Evolutionary conservation across 1,139 yeast genomes (phyloP).

Genomic region (Pichia sp.): DNA sequence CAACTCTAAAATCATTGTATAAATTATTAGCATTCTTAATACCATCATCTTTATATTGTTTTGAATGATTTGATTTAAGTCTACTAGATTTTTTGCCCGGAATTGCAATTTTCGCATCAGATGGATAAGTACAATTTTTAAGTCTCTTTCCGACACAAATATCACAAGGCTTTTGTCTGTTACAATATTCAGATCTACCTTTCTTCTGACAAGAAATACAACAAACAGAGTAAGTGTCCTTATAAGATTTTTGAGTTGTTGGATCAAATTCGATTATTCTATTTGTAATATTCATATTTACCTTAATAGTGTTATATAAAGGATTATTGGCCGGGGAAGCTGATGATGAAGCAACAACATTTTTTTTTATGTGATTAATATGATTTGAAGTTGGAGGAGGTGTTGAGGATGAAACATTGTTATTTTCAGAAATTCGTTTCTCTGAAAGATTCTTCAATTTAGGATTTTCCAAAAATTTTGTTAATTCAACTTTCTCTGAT

Average conservation of each 20-base stretch:
- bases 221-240: constrained; percentile 9
- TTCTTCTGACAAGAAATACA: constrained; percentile 17
- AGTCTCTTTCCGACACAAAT: constrained; percentile 14
- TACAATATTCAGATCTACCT: constrained; percentile 13
- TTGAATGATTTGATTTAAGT: neutral
- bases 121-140: constrained; percentile 16
- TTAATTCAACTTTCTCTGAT: no score
- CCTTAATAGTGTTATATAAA: neutral
- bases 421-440: no score
- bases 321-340: neutral
- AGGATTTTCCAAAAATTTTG: no score
- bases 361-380: no score
- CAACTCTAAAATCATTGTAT: no score
- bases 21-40: neutral
- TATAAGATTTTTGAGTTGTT: constrained; percentile 6
- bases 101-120: constrained; percentile 9
- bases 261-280: constrained; percentile 1
- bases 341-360: no score
- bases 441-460: no score
- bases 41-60: neutral
- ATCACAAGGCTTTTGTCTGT: constrained; percentile 18
- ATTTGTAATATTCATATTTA: neutral
- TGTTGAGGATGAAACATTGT: no score
- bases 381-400: no score
- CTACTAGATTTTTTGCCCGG: constrained; percentile 2